Conservation (phyloP, 2,329 filamentous ascomycete genomes). For the Blumeriella jaapii region DNA sequence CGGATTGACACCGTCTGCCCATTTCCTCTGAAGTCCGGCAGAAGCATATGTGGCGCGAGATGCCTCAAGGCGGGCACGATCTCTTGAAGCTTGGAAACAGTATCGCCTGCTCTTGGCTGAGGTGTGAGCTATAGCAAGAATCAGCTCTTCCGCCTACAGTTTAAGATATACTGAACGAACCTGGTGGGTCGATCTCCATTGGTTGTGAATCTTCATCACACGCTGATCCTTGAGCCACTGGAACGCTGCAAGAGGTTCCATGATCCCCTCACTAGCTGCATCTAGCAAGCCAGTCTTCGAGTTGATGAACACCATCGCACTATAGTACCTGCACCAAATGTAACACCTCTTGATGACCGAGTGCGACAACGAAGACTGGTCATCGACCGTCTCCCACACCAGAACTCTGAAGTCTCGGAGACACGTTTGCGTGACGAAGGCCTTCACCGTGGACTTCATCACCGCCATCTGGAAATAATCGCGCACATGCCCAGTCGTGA, state of each 20-base stretch:
- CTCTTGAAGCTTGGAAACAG: constrained; percentile 1
- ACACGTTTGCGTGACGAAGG: constrained; percentile 4
- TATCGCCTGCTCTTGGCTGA: neutral
- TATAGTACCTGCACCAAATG: constrained; percentile 6
- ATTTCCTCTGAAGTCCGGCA: neutral
- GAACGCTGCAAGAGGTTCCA: constrained; percentile 3
- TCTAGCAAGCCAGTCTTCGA: constrained; percentile 2
- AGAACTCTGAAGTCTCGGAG: constrained; percentile 4
- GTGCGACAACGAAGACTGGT: constrained; percentile 2
- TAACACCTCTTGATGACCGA: constrained; percentile 6
- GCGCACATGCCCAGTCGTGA: constrained; percentile 2
- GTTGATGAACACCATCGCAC: constrained; percentile 6
- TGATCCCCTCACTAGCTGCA: constrained; percentile 1
- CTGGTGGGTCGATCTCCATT: constrained; percentile 2
- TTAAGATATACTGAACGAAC: neutral
- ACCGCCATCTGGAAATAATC: constrained; percentile 7
- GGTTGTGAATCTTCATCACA: constrained; percentile 4
- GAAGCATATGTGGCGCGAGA: neutral
- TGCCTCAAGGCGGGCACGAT: constrained; percentile 3
- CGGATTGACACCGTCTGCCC: too few relatives aligned
- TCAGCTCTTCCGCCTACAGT: neutral
- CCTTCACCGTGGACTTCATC: constrained; percentile 5
- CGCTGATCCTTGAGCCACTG: constrained; percentile 5
- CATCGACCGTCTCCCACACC: constrained; percentile 5
- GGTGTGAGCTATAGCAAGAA: neutral